Percentiles rank a stretch among this genome's conserved stretches.
Conservation (phyloP, 345 rosid species). For the Eucalyptus pauciflora region DNA sequence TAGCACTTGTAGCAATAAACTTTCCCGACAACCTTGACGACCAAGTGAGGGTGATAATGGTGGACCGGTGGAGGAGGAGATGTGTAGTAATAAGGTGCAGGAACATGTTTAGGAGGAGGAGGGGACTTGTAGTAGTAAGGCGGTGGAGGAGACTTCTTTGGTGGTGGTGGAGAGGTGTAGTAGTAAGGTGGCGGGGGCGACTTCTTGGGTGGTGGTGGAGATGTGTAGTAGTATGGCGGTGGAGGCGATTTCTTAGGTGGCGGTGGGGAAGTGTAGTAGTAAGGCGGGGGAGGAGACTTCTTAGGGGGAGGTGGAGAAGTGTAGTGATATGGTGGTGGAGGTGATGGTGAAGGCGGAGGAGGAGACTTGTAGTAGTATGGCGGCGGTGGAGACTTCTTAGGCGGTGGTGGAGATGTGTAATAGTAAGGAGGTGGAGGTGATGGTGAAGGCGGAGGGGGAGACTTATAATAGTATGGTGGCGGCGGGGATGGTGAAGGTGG, state of each 20-base stretch:
- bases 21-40: slow-evolving; percentile 21
- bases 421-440: neutral
- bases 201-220: neutral
- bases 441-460: neutral
- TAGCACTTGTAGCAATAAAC: slow-evolving; percentile 10
- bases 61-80: neutral
- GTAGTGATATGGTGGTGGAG: neutral
- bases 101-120: neutral
- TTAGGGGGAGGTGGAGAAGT: neutral
- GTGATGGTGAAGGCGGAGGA: neutral
- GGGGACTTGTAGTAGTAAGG: neutral
- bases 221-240: neutral
- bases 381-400: neutral
- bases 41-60: neutral
- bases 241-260: neutral
- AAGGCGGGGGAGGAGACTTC: neutral
- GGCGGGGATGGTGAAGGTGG: neutral
- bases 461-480: neutral
- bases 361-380: neutral
- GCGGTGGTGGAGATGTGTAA: too few relatives aligned
- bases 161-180: neutral
- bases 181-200: neutral
- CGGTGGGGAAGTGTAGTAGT: neutral
- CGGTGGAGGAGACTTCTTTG: neutral
- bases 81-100: neutral